A percentile compares a stretch with the other conserved stretches of the same genome.
phyloP scores from a whole-genome alignment of 1,139 yeast species.

The Saccharomyces hybrid region DNA sequence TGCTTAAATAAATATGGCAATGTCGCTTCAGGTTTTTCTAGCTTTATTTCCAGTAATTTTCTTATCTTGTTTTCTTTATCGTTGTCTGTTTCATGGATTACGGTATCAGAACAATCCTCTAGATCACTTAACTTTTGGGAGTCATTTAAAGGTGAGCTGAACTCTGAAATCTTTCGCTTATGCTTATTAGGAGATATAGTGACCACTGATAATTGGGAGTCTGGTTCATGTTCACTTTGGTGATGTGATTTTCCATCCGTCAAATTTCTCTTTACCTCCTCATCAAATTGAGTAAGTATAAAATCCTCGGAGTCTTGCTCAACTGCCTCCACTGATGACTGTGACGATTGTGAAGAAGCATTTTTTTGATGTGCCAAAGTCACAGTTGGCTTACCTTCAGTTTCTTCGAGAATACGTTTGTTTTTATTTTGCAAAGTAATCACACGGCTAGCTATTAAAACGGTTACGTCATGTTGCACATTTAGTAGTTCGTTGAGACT shows the following conservation, averaged over 20 bases:
- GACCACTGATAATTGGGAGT: neutral
- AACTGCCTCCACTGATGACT: neutral
- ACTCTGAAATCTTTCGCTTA: conserved; percentile 9
- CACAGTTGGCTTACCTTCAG: neutral
- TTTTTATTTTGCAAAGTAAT: conserved; percentile 3
- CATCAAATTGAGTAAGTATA: conserved; percentile 20
- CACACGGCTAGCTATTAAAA: conserved; percentile 12
- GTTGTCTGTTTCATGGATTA: neutral
- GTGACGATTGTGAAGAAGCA: neutral
- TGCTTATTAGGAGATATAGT: neutral
- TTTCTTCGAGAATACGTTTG: neutral
- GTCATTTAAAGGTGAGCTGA: conserved; percentile 21
- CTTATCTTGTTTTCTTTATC: neutral
- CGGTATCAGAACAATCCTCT: conserved; percentile 1
- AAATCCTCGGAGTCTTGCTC: conserved; percentile 19
- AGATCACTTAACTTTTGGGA: conserved; percentile 9
- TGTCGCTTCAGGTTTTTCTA: neutral
- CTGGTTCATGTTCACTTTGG: neutral
- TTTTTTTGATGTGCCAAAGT: neutral
- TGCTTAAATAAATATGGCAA: conserved; percentile 1
- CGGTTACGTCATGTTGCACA: conserved; percentile 18
- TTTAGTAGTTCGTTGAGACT: conserved; percentile 14
- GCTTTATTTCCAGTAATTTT: neutral
- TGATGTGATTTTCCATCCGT: neutral
- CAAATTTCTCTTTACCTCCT: neutral